phyloP scores from a whole-genome alignment of 768 basidiomycete genomes.

The Pleurotus cornucopiae region DNA sequence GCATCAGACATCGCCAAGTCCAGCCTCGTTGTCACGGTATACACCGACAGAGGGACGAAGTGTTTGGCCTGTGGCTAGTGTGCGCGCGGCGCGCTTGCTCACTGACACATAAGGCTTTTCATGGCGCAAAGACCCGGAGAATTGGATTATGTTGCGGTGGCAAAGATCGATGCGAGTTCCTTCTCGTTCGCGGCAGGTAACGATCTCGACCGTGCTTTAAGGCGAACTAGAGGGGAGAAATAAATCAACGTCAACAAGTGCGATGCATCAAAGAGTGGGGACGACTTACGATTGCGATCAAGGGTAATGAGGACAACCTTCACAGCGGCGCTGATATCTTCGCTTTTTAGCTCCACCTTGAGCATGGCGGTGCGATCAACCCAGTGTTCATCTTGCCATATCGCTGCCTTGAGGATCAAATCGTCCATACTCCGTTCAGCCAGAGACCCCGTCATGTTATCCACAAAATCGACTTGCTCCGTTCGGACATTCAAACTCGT shows the following conservation, averaged over 20 bases:
- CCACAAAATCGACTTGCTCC: conserved; percentile 75
- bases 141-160: conserved; percentile 3
- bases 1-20: background rate
- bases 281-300: conserved; percentile 81
- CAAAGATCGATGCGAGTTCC: conserved; percentile 72
- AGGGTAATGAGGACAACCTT: conserved; percentile 89
- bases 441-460: conserved; percentile 23
- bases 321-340: conserved; percentile 43
- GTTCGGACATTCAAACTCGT: conserved; percentile 75
- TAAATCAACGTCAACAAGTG: conserved; percentile 12
- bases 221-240: conserved; percentile 53
- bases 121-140: background rate
- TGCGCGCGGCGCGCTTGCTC: background rate
- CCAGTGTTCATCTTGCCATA: conserved; percentile 95
- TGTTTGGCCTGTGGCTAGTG: background rate
- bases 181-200: conserved; percentile 83
- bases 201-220: conserved; percentile 86
- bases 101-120: background rate
- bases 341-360: conserved; percentile 30
- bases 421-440: conserved; percentile 88
- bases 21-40: background rate
- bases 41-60: background rate
- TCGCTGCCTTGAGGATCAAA: conserved; percentile 85
- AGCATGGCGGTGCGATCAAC: conserved; percentile 77
- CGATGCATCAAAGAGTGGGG: background rate